A percentile compares a stretch with the other conserved stretches of the same genome.
These are phyloP conservation scores for Leishmania aethiopica DNA, from an alignment of 208 protist species.

Conservation along the genomic window DNA sequence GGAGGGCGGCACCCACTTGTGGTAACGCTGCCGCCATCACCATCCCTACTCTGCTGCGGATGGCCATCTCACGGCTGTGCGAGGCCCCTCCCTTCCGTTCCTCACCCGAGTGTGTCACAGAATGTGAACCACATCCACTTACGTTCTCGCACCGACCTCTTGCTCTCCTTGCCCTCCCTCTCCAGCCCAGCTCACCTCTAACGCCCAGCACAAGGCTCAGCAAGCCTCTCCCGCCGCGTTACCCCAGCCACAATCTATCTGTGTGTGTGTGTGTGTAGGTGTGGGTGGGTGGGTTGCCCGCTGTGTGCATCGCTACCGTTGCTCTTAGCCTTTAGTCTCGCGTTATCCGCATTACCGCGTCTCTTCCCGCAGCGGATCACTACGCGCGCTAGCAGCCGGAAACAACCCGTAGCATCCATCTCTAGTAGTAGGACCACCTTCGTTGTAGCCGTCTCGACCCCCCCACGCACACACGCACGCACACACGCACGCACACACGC, in stretches of 20 bases:
- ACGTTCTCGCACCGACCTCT: background rate
- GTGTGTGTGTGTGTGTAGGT: background rate
- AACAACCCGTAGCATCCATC: background rate
- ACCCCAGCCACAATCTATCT: background rate
- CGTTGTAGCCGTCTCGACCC: background rate
- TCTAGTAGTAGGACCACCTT: background rate
- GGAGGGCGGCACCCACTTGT: background rate
- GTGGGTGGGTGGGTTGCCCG: background rate
- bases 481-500: no score
- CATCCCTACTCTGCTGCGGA: background rate
- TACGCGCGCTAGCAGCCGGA: background rate
- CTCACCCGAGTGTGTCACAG: background rate
- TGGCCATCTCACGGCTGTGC: background rate
- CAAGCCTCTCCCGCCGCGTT: background rate
- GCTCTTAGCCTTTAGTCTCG: background rate
- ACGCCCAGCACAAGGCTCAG: background rate
- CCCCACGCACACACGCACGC: no score
- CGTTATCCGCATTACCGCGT: background rate
- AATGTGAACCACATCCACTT: background rate
- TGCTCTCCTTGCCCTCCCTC: background rate
- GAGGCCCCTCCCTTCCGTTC: background rate
- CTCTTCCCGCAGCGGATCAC: background rate
- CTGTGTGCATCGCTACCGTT: background rate
- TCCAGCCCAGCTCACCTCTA: background rate
- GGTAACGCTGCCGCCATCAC: background rate